Percentiles rank a stretch among this genome's conserved stretches.
Conservation (phyloP, 306 rosid species). For the Astragalus membranaceus region DNA sequence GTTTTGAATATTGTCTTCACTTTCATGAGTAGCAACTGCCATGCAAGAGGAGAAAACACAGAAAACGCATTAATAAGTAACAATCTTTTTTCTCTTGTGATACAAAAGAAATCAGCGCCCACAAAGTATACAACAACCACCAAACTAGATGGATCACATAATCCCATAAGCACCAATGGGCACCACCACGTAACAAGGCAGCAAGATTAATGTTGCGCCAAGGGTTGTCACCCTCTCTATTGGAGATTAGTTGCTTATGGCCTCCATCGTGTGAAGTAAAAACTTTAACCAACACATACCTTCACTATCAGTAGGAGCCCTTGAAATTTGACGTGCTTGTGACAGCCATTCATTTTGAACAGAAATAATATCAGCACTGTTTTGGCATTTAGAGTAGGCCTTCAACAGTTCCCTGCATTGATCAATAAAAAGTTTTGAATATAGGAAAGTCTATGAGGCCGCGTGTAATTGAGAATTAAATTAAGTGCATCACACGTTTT, state of each 20-base stretch:
- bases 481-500: not conserved
- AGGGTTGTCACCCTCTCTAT: not conserved
- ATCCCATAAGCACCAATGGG: not conserved
- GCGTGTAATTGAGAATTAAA: not conserved
- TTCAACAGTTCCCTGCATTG: conserved; percentile 72
- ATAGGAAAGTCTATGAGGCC: not conserved
- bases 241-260: not conserved
- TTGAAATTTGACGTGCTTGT: conserved; percentile 52
- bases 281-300: conserved; percentile 35
- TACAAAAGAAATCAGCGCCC: not conserved
- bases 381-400: conserved; percentile 80
- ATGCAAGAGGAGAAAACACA: conserved; percentile 23
- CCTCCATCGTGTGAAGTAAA: not conserved
- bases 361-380: conserved; percentile 62
- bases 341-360: conserved; percentile 86
- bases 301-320: conserved; percentile 40
- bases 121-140: not conserved
- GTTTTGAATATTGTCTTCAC: conserved; percentile 24
- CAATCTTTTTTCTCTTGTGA: not conserved
- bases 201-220: not conserved
- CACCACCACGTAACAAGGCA: not conserved
- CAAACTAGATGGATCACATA: not conserved
- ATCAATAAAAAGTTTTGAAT: not conserved
- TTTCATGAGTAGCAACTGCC: conserved; percentile 19
- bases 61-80: not conserved